A percentile compares a stretch with the other conserved stretches of the same genome.
These are phyloP conservation scores for Detonula confervacea DNA, from an alignment of 352 stramenopile genomes.

Conservation along the genomic window DNA sequence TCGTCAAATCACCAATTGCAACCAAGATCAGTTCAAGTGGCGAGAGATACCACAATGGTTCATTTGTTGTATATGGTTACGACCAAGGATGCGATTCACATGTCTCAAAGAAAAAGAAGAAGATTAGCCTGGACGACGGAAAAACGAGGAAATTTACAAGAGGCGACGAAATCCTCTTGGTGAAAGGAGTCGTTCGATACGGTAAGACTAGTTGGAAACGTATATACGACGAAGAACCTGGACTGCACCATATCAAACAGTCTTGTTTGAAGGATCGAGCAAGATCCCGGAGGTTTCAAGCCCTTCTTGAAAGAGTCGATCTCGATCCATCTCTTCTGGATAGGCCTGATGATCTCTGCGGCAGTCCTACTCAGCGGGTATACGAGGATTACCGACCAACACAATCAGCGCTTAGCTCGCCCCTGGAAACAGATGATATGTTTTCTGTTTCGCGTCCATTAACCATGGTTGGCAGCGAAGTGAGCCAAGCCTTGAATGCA, in stretches of 20 bases:
- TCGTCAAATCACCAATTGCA: neutral
- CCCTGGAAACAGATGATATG: neutral
- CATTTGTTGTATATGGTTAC: conserved; percentile 6
- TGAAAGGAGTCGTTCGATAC: too few relatives aligned
- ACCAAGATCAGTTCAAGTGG: conserved; percentile 1
- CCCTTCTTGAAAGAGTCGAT: conserved; percentile 14
- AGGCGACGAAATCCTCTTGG: conserved; percentile 31
- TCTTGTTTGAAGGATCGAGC: conserved; percentile 35
- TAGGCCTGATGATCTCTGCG: conserved; percentile 28
- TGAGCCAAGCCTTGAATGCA: neutral
- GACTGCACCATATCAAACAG: conserved; percentile 37
- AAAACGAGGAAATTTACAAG: conserved; percentile 32
- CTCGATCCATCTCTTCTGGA: conserved; percentile 18
- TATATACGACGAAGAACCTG: too few relatives aligned
- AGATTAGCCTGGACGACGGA: neutral
- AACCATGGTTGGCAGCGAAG: neutral
- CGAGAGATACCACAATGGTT: conserved; percentile 9
- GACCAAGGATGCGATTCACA: neutral
- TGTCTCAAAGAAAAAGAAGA: neutral
- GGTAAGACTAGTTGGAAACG: too few relatives aligned
- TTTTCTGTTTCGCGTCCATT: neutral
- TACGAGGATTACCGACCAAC: neutral
- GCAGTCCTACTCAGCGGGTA: conserved; percentile 20
- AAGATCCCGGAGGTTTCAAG: conserved; percentile 17
- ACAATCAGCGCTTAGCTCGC: neutral